Evolutionary conservation across 164 flowering plant species (phyloP).

Genomic region (Brasenia schreberi): DNA sequence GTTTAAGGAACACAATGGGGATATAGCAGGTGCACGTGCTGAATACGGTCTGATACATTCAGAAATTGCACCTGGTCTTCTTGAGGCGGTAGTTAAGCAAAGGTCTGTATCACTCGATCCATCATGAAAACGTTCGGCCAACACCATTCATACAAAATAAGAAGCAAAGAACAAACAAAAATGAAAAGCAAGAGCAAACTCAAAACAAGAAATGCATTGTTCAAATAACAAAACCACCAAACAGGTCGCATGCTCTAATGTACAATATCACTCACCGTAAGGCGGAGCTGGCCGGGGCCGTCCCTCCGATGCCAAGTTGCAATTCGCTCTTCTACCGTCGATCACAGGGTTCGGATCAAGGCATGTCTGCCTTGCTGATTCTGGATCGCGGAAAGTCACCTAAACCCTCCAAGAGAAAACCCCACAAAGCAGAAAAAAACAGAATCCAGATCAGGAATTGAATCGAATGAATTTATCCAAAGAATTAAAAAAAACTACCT

Average conservation of each 20-base stretch:
- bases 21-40: too few relatives aligned
- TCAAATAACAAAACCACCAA: background rate
- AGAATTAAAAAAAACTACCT: background rate
- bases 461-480: background rate
- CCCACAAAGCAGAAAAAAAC: background rate
- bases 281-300: conserved; percentile 60
- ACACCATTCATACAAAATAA: background rate
- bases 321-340: conserved; percentile 85
- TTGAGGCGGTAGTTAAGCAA: too few relatives aligned
- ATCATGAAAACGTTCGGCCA: background rate
- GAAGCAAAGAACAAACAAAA: background rate
- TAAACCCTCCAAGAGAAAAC: conserved; percentile 52
- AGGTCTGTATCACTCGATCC: too few relatives aligned
- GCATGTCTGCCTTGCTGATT: conserved; percentile 86
- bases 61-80: too few relatives aligned
- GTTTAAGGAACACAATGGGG: too few relatives aligned
- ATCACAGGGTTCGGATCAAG: conserved; percentile 77
- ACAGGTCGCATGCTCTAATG: background rate
- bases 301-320: conserved; percentile 93
- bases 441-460: conserved; percentile 1
- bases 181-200: background rate
- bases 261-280: conserved; percentile 19
- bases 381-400: conserved; percentile 93
- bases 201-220: background rate
- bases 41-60: too few relatives aligned